These are phyloP conservation scores for Zostera marina DNA, from an alignment of 116 monocot genomes.

Conservation along the genomic window DNA sequence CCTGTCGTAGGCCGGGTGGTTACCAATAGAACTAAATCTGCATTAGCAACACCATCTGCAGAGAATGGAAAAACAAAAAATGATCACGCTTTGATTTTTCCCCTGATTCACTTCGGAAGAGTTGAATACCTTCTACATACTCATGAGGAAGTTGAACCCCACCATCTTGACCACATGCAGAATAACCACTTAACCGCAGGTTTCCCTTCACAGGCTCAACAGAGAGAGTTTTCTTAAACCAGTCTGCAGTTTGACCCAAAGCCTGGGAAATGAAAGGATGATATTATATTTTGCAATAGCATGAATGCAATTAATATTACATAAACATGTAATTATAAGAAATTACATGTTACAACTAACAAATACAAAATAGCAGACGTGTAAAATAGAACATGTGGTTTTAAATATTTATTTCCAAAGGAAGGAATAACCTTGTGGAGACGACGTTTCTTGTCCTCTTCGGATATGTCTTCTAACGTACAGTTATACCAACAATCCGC, in stretches of 20 bases:
- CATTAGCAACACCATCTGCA: conserved; percentile 82
- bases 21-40: conserved; percentile 92
- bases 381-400: background rate
- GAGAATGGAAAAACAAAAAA: conserved; percentile 2
- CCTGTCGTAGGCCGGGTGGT: conserved; percentile 96
- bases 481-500: conserved; percentile 98
- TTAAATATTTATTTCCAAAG: background rate
- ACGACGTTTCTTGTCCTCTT: conserved; percentile 76
- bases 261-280: conserved; percentile 26
- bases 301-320: background rate
- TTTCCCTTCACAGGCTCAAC: conserved; percentile 95
- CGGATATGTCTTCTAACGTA: conserved; percentile 80
- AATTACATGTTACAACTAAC: background rate
- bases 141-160: conserved; percentile 95
- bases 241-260: conserved; percentile 76
- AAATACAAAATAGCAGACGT: too few species aligned
- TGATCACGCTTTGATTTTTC: too few species aligned
- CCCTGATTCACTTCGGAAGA: too few species aligned
- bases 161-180: conserved; percentile 99
- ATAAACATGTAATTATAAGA: background rate
- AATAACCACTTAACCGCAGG: conserved; percentile 90
- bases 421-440: conserved; percentile 60
- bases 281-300: background rate
- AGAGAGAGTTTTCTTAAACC: conserved; percentile 80
- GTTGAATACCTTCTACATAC: conserved; percentile 62